Evolutionary conservation across 1,139 yeast genomes (phyloP), one percentile per base, ranked within the genome.

Genomic region (Blastobotrys indianensis): DNA sequence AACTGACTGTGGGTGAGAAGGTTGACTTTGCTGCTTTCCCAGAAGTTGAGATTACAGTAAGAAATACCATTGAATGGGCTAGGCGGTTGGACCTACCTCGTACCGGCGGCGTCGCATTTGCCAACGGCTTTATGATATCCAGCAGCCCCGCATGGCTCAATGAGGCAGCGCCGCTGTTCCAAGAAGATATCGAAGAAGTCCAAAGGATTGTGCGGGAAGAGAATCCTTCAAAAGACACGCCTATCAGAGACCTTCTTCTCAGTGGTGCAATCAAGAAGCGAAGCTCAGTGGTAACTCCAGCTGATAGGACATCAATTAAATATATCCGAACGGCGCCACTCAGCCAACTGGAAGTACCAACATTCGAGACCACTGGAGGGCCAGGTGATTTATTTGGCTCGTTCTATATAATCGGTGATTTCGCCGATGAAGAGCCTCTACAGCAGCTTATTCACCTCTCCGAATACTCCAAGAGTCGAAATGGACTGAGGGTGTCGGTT

Each of bases 91-190:
- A 78, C 31, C 42, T 64, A 11, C 43, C 44, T 3, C 23, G 47
- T 6, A 48, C 46, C 2, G 60, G 64, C 1, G 81, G 90, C 0
- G 66, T 77, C 0, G 68, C 86, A 3, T 73, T 87, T 44, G 77
- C 80, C 36, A 85, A 92, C 63, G 97, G 97, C 37, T 78, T 82
- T 2, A 73, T 85, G 9, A 59, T 67, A 10, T 62, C 64, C 8
- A 59, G 72, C 32, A 50, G 54, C 15, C 64, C 66, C 32, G 72
- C 64, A 37, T 69, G 79, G 70, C 68, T 77, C 37, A 63, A 70
- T 12, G 61, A 62, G 2, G 64, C 63, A 7, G 57, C 65, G n/a
- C 55, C 56, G 2, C 48, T 56, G 9, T 65, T 74, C 39, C 55
- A 61, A 2, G 43, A 54, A 1, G 70, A 67, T 36, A 53, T 58